phyloP scores from a whole-genome alignment of 192 early-diverging fungal species.

The Entomortierella chlamydospora region DNA sequence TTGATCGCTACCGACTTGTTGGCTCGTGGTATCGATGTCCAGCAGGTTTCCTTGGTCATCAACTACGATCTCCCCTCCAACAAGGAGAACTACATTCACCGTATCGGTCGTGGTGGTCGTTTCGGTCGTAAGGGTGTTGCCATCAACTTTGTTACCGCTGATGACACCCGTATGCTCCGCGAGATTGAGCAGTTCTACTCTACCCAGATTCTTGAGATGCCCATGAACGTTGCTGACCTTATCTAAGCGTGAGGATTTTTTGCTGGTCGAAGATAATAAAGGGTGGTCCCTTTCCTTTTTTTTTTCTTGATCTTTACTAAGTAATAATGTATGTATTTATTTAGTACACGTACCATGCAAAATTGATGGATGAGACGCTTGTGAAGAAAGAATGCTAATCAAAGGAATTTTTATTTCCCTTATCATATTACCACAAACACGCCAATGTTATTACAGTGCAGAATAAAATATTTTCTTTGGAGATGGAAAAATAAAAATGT shows the following conservation, averaged over 20 bases:
- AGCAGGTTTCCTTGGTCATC: constrained; percentile 96
- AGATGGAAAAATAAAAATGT: constrained; percentile 29
- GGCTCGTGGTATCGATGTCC: constrained; percentile 99
- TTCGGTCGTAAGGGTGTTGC: constrained; percentile 99
- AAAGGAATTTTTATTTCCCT: not conserved
- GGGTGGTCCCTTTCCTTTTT: constrained; percentile 13
- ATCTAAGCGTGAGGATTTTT: constrained; percentile 55
- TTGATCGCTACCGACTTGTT: constrained; percentile 98
- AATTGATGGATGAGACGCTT: too few relatives aligned
- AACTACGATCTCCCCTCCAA: constrained; percentile 97
- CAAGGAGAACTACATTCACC: constrained; percentile 99
- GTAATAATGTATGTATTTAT: constrained; percentile 36
- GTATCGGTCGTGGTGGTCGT: constrained; percentile 99
- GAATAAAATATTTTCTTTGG: constrained; percentile 48
- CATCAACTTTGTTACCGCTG: constrained; percentile 98
- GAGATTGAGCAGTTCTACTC: constrained; percentile 94
- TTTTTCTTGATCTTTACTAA: constrained; percentile 22
- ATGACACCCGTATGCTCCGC: constrained; percentile 92
- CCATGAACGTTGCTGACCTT: constrained; percentile 95
- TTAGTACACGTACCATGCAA: too few relatives aligned
- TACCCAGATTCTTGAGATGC: constrained; percentile 99
- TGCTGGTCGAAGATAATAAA: constrained; percentile 7
- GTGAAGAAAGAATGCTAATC: not conserved
- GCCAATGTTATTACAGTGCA: not conserved
- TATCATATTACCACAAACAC: not conserved